Conservation (phyloP, 805 yeast species). For the Yarrowia osloensis region DNA sequence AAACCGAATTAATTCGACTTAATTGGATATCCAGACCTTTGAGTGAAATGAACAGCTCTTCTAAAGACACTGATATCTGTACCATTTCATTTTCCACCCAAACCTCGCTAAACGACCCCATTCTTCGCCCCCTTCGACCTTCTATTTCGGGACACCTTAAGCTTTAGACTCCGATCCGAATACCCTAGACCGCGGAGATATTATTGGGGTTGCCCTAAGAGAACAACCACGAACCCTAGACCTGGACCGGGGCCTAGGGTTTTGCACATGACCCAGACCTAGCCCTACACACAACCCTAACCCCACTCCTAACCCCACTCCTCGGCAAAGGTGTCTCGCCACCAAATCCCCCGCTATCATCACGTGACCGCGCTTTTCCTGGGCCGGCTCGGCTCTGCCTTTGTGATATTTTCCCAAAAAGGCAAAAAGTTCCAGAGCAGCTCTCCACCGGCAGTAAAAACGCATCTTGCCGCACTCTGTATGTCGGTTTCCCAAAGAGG, state of each 20-base stretch:
- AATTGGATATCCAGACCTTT: too few relatives aligned
- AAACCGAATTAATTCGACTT: not conserved
- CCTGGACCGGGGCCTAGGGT: not conserved
- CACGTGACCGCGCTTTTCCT: too few relatives aligned
- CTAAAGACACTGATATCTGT: too few relatives aligned
- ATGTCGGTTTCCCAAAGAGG: not conserved
- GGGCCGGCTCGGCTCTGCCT: too few relatives aligned
- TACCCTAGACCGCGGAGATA: not conserved
- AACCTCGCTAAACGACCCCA: too few relatives aligned
- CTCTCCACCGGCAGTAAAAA: not conserved
- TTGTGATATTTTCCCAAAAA: not conserved
- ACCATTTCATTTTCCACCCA: too few relatives aligned
- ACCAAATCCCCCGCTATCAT: too few relatives aligned
- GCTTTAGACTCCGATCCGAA: slow-evolving; percentile 21
- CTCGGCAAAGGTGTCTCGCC: too few relatives aligned
- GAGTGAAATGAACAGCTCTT: too few relatives aligned
- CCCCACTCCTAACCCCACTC: not conserved
- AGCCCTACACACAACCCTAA: not conserved
- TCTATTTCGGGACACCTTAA: not conserved
- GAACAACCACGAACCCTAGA: not conserved
- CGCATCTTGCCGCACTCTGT: not conserved
- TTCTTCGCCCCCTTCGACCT: not conserved
- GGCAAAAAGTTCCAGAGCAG: slow-evolving; percentile 24
- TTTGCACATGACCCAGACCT: not conserved
- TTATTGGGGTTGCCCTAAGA: not conserved